Percentiles rank a stretch among this genome's conserved stretches.
Evolutionary conservation across 139 green algal genomes (phyloP).

Genomic region (Dunaliella primolecta): DNA sequence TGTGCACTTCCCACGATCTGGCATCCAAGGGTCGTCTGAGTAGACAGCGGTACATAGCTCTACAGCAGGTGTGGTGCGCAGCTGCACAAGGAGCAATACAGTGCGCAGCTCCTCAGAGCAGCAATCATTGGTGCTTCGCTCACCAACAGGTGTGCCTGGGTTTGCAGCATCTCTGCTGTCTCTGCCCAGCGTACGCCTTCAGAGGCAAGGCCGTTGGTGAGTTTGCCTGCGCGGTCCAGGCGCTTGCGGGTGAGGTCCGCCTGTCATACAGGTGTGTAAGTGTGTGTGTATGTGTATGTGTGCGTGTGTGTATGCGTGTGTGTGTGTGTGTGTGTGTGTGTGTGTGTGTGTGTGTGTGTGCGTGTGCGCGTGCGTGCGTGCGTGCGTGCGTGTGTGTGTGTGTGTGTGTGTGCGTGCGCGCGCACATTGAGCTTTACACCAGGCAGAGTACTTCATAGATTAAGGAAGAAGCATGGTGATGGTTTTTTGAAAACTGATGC

Average conservation of each 20-base stretch:
- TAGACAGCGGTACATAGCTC: too few species aligned
- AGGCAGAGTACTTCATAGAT: too few species aligned
- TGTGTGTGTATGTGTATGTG: background rate
- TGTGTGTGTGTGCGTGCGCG: background rate
- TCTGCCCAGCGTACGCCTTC: constrained; percentile 74
- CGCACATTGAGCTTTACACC: too few species aligned
- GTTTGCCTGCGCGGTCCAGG: constrained; percentile 73
- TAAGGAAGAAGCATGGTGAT: background rate
- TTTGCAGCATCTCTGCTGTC: constrained; percentile 56
- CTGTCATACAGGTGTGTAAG: constrained; percentile 33
- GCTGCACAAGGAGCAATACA: too few species aligned
- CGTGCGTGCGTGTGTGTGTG: background rate
- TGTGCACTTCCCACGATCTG: too few species aligned
- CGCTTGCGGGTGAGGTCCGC: constrained; percentile 62
- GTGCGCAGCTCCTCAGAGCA: too few species aligned
- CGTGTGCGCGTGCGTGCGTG: background rate
- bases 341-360: background rate
- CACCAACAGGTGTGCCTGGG: constrained; percentile 57
- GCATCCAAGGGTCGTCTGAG: too few species aligned
- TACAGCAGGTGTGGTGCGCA: too few species aligned
- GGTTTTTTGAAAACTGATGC: too few species aligned
- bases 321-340: background rate
- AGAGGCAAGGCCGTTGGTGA: constrained; percentile 70
- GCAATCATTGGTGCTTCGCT: constrained; percentile 1
- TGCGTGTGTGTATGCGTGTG: background rate